phyloP scores from a whole-genome alignment of 1,139 yeast species.

The Zygosaccharomyces pseudobailii region DNA sequence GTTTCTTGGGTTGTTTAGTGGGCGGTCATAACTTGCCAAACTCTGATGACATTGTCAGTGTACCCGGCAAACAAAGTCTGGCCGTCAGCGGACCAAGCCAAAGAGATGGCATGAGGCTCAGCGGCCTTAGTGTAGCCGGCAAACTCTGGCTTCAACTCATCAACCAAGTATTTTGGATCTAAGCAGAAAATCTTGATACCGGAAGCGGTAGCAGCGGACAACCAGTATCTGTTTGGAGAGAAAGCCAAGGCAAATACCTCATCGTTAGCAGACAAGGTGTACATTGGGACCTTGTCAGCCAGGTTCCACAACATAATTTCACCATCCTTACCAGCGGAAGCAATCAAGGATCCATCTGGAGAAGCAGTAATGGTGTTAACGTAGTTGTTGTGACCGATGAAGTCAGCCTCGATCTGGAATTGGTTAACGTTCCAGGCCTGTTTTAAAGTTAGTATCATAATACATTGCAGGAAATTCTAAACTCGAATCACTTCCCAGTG shows the following conservation, averaged over 20 bases:
- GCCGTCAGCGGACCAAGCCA: conserved; percentile 99
- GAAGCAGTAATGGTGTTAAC: conserved; percentile 95
- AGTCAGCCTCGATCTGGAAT: conserved; percentile 89
- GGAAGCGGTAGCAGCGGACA: conserved; percentile 98
- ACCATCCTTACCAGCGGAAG: conserved; percentile 99
- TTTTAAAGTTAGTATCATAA: conserved; percentile 11
- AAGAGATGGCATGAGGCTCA: conserved; percentile 98
- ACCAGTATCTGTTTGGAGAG: conserved; percentile 99
- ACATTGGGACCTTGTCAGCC: conserved; percentile 80
- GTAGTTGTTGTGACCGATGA: conserved; percentile 99
- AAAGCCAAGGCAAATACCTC: conserved; percentile 98
- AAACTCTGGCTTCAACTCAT: conserved; percentile 98
- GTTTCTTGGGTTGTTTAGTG: conserved; percentile 35
- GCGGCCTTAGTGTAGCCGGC: conserved; percentile 85
- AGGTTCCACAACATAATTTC: conserved; percentile 98
- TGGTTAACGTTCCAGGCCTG: conserved; percentile 94
- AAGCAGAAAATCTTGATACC: conserved; percentile 98
- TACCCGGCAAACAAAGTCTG: conserved; percentile 99
- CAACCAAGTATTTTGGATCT: conserved; percentile 92
- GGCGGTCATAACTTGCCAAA: conserved; percentile 99
- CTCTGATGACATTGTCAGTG: conserved; percentile 99
- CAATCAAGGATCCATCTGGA: conserved; percentile 99
- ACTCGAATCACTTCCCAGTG: neutral
- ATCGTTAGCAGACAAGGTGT: conserved; percentile 93
- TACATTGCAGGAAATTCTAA: neutral